Evolutionary conservation across 1,284 basidiomycete species (phyloP), one percentile per base, ranked within the genome.

Genomic region (Irpex sp.): DNA sequence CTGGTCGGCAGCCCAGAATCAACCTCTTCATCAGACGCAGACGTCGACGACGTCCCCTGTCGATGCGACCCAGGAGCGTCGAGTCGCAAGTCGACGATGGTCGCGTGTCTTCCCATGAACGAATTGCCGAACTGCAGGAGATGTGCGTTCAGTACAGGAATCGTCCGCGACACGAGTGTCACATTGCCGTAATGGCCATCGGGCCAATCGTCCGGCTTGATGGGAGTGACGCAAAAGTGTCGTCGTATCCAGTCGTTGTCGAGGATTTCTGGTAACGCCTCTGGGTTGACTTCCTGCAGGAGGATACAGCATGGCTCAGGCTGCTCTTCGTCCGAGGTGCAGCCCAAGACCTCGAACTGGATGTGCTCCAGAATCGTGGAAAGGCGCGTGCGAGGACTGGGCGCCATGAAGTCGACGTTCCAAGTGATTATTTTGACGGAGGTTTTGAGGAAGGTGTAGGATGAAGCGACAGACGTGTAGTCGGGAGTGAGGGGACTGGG

Each of bases 251-350:
- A 92, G 55, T 75, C 72, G 70, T 86, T 76, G 21, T 75, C 73
- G 55, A 85, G 77, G 51, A 92, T 73, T 55, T 75, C 71, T 0
- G 70, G 62, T 61, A 90, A 78, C 13, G 81, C 81, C 0, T 67
- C 63, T 1, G 59, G 62, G 35, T 80, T 70, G 35, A 92, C 81
- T 71, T 92, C 90, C 71, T 92, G 89, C 65, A 92, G 73, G 64
- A 90, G 74, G 62, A 92, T 79, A 57, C 81, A 80, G 68, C 83
- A 86, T 4, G 86, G 84, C 60, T 77, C 77, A 0, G 83, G 83
- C n/a, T 76, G 76, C 59, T 78, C 76, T 21, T 67, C 72, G 4
- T 69, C 67, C 15, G 61, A 11, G 63, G 76, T 72, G 67, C 81
- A 81, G 54, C 70, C 65, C 64, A 88, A 77, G 1, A 86, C 78